Conservation (phyloP, 1,284 basidiomycete genomes). For the Austropuccinia psidii region DNA sequence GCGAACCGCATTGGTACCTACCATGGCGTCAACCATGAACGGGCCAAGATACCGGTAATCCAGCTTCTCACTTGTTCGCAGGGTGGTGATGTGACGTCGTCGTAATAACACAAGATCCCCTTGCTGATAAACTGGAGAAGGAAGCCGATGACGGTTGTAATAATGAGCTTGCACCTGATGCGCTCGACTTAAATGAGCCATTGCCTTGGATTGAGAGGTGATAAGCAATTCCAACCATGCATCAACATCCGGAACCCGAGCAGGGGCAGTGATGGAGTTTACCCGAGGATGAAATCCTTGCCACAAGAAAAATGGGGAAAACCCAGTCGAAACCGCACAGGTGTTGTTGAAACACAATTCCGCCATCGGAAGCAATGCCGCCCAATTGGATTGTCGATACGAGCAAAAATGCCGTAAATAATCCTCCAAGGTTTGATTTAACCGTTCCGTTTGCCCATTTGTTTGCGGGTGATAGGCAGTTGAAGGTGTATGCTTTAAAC, state of each 20-base stretch:
- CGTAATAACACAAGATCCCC: neutral
- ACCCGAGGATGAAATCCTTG: conserved; percentile 47
- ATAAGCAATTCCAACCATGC: too few relatives aligned
- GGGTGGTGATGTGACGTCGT: neutral
- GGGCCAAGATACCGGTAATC: neutral
- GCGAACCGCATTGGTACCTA: neutral
- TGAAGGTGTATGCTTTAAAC: neutral
- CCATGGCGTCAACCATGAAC: neutral
- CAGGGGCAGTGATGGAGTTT: neutral
- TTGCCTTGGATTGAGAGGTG: too few relatives aligned
- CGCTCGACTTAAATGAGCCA: too few relatives aligned
- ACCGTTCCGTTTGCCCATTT: conserved; percentile 6
- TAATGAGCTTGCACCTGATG: neutral
- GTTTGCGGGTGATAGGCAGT: conserved; percentile 2
- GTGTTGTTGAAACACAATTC: conserved; percentile 48
- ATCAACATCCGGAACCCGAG: neutral
- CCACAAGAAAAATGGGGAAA: conserved; percentile 51
- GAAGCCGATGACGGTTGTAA: neutral
- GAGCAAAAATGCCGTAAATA: conserved; percentile 42
- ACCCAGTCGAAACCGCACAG: conserved; percentile 41
- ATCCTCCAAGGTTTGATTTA: conserved; percentile 10
- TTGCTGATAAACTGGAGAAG: neutral
- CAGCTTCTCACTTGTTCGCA: neutral
- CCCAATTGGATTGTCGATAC: conserved; percentile 38
- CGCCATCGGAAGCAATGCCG: conserved; percentile 37